These are phyloP conservation scores for Solanum hybrid DNA, from an alignment of 305 asterid species.

Conservation along the genomic window DNA sequence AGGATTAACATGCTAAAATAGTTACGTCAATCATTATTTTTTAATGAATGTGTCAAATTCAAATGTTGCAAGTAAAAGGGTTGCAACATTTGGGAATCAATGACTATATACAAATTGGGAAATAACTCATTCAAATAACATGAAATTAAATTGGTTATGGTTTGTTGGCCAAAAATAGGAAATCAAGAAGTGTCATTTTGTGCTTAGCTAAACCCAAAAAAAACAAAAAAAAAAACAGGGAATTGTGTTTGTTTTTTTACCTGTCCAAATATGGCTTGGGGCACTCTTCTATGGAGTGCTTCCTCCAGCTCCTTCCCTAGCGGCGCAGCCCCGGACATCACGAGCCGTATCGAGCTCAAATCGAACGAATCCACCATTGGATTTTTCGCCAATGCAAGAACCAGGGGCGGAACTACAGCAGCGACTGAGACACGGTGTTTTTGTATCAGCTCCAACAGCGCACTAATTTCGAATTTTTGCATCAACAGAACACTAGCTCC, in stretches of 20 bases:
- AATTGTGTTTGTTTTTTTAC: slow-evolving; percentile 14
- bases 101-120: background rate
- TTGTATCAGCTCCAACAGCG: slow-evolving; percentile 58
- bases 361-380: slow-evolving; percentile 59
- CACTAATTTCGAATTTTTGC: slow-evolving; percentile 63
- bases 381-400: slow-evolving; percentile 70
- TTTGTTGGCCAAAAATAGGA: background rate
- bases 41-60: fast-evolving
- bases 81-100: no score
- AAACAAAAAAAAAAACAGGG: background rate
- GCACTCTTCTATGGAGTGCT: slow-evolving; percentile 52
- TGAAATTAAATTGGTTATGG: slow-evolving; percentile 2
- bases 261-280: slow-evolving; percentile 83
- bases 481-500: slow-evolving; percentile 55
- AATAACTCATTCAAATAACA: slow-evolving; percentile 14
- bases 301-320: slow-evolving; percentile 73
- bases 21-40: no score
- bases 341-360: slow-evolving; percentile 59
- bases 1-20: fast-evolving
- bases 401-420: slow-evolving; percentile 83
- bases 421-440: slow-evolving; percentile 62
- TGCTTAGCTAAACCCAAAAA: background rate
- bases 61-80: no score
- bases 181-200: background rate
- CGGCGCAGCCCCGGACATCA: slow-evolving; percentile 87